Evolutionary conservation across 2,329 filamentous ascomycete genomes (phyloP).

Genomic region (Fusarium secorum): DNA sequence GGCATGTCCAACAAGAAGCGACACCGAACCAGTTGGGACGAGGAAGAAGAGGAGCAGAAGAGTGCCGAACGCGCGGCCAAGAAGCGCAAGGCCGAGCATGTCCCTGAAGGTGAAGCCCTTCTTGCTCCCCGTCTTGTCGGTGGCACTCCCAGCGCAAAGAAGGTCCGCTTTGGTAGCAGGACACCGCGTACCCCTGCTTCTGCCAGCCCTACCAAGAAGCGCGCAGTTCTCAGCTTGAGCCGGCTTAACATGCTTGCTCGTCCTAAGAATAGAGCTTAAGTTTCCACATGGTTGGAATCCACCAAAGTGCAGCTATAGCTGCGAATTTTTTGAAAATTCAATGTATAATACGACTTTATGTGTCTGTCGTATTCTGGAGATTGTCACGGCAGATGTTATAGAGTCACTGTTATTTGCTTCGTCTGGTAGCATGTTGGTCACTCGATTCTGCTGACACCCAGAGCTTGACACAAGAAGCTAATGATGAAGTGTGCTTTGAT

Average conservation of each 20-base stretch:
- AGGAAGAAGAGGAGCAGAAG: constrained; percentile 61
- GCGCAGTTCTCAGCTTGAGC: constrained; percentile 61
- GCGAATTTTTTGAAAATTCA: constrained; percentile 4
- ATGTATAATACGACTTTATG: constrained; percentile 36
- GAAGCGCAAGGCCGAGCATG: constrained; percentile 62
- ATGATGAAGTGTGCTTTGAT: constrained; percentile 36
- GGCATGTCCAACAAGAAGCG: constrained; percentile 73
- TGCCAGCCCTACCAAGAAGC: constrained; percentile 61
- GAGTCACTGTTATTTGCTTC: not conserved
- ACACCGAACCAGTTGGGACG: constrained; percentile 63
- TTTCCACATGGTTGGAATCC: not conserved
- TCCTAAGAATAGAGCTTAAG: constrained; percentile 64
- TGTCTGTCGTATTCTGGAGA: constrained; percentile 1
- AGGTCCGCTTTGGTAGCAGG: constrained; percentile 43
- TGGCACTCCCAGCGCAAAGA: constrained; percentile 50
- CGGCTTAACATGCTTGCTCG: constrained; percentile 68
- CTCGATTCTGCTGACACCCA: not conserved
- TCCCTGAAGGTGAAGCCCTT: constrained; percentile 61
- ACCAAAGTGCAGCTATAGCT: not conserved
- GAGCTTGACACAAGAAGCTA: constrained; percentile 17
- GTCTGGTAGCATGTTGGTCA: not conserved
- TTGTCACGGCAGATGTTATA: not conserved
- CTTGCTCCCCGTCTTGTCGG: constrained; percentile 57
- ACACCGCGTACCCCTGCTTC: constrained; percentile 39
- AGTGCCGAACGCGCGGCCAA: constrained; percentile 61